Base-by-base conservation (phyloP, 345 rosid species). In the Syzygium grande region DNA sequence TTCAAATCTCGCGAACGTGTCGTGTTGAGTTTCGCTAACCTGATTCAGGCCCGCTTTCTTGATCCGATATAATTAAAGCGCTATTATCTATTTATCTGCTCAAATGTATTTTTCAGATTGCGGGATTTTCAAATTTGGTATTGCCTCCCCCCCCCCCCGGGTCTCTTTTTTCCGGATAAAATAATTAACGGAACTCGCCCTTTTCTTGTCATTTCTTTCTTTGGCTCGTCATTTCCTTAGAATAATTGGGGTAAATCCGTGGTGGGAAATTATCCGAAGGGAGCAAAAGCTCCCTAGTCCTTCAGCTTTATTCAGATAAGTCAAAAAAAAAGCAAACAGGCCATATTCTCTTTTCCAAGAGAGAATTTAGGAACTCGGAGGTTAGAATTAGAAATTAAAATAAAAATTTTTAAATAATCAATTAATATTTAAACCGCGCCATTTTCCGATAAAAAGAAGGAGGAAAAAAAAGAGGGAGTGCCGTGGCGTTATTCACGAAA, bases 1-100 rank as follows among this genome's bases (percentile, higher is more conserved):
- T 56, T 23, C 10, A 5, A 23, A 25, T 4, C 15, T 25, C 14
- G 27, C 65, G 25, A 25, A 2, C 27, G 0, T 0, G 1, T 11
- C 63, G 2, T 58, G 29, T 58, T 58, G 65, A 58, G 63, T 5
- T 65, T 17, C 23, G 1, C 21, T 30, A 30, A 43, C 46, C 2
- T 17, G 23, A 68, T 30, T 34, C 4, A 9, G 43, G 12, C 6
- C 6, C 13, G 5, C 14, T 10, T 1, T 73, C 46, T 73, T 34
- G 38, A 34, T 73, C 5, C 19, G 49, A 38, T 34, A 16, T 9
- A 19, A 34, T 25, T 17, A 9, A 34, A 73, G 10, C 3, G 0
- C 10, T 21, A 55, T 21, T 55, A 55, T 55, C 23, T 9, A 68
- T 9, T 21, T 43, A 54, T 54, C 58, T 9, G 25, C 25, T 54